Evolutionary conservation across 225 moss, liverwort and hornwort genomes (phyloP).

Genomic region (Anthoceros angustus): DNA sequence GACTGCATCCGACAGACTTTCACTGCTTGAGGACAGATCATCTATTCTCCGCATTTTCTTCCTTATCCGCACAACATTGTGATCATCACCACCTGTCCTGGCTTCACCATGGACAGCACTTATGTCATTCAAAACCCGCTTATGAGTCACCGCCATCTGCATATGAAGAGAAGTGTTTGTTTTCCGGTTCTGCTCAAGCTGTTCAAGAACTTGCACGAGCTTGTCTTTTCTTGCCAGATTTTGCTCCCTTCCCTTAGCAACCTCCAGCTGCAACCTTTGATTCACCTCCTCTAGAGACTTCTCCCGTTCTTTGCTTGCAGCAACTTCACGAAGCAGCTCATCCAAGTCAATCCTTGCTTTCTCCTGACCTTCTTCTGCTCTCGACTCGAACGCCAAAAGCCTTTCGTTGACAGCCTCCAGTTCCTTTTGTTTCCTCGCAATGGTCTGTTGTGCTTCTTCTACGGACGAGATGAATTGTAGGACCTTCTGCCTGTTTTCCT

Average conservation of each 20-base stretch:
- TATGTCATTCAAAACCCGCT: constrained; percentile 17
- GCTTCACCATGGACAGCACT: constrained; percentile 13
- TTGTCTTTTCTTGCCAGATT: constrained; percentile 22
- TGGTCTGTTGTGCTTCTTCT: constrained; percentile 22
- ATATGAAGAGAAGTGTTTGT: constrained; percentile 21
- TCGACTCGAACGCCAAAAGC: constrained; percentile 7
- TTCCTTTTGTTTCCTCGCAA: constrained; percentile 24
- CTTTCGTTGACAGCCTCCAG: not conserved
- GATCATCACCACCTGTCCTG: constrained; percentile 11
- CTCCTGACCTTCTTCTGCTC: constrained; percentile 4
- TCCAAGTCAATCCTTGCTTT: constrained; percentile 15
- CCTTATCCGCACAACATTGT: not conserved
- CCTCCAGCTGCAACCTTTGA: constrained; percentile 15
- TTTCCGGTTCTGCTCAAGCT: constrained; percentile 26
- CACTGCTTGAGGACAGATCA: not conserved
- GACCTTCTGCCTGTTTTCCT: constrained; percentile 25
- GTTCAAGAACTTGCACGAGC: constrained; percentile 22
- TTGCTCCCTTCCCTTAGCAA: constrained; percentile 20
- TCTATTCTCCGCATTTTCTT: constrained; percentile 6
- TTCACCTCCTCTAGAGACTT: constrained; percentile 15
- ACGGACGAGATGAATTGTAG: constrained; percentile 24
- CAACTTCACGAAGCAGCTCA: constrained; percentile 14
- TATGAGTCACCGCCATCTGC: constrained; percentile 22
- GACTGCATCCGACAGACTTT: not conserved
- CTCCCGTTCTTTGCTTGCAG: constrained; percentile 15